Evolutionary conservation across 1,284 basidiomycete genomes (phyloP), one percentile per base, ranked within the genome.

Genomic region (Inonotus hispidus): DNA sequence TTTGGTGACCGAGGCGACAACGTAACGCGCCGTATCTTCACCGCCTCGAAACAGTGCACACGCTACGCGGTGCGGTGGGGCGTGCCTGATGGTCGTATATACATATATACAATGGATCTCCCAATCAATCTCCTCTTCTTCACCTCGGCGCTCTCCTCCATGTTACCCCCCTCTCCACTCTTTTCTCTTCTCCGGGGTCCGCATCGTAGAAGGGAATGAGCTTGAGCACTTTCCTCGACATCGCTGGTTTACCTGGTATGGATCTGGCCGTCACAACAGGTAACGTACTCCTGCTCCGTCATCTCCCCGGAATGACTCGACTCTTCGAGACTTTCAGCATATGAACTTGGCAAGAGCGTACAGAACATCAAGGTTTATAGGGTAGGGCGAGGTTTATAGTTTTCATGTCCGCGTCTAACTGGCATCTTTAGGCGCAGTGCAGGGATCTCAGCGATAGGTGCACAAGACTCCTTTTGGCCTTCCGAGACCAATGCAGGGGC

Each of bases 341-440:
- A 46, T 41, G 46, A 53, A 19, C 56, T 65, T 23, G 50, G 39
- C 38, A 43, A 63, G 19, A n/a, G 59, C 43, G 59, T 60, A 1
- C 46, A 73, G 63, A 70, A 73, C 53, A 67, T 77, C 59, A 76
- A 75, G 64, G 64, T 78, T 13, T 74, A 75, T 66, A 70, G 69
- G 61, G 76, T 77, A 58, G 47, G 14, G 47, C 38, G 25, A 25
- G 43, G 13, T 55, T 23, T 19, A 5, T 45, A 13, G 39, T 37
- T 59, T 19, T 50, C 32, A 32, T 32, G 32, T 8, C 8, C 32
- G 32, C 32, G 32, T 32, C 32, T 32, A 3, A 32, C 19, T 10
- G 46, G 16, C 13, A n/a, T 23, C 19, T 32, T 7, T 61, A 79
- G 77, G 69, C 73, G 69, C 73, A 76, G 73, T 78, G 76, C 59